Base-by-base conservation (phyloP, 2,329 filamentous ascomycete species). In the Aspergillus ochraceus region DNA sequence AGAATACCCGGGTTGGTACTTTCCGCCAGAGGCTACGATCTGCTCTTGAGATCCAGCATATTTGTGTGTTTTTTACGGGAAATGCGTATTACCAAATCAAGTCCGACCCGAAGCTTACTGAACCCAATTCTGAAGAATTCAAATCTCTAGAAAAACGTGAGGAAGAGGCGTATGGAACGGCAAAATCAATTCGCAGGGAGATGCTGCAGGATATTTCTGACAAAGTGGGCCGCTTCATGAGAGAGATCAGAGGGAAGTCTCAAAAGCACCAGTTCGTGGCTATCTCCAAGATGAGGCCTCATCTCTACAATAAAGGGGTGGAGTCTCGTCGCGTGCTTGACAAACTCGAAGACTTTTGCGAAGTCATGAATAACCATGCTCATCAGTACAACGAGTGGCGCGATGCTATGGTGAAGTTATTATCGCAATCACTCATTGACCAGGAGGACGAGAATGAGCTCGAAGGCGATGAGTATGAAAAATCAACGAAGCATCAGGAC, bases 391-490 rank as follows among this genome's bases (percentile, higher is more conserved):
- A 90, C 51, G 83, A 88, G 52, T 96, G 90, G 91, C 86, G 92
- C 47, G 83, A 89, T 59, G 81, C 86, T 47, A 87, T 93, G 60
- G 83, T 91, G 19, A 83, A 89, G 56, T 84, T 94, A 20, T 81
- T 97, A 10, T 77, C 90, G 11, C 84, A 87, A 61, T 87, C 91
- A 0, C 81, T 98, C 1, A 86, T 98, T 19, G 95, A 98, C 66
- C 88, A 95, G 69, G 92, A 96, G 46, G 86, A 87, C 17, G 80
- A 79, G n/a, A 76, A 84, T 10, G 91, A 96, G 59, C 84, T 87
- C 2, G 94, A 92, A 11, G 95, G 95, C 24, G 89, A 97, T 60
- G 95, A 98, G 72, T 95, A 97, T 63, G 90, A 92, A 66, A 86
- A 90, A 32, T 96, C 94, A 0, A 91, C 92, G 0, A 91, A 91